A percentile compares a stretch with the other conserved stretches of the same genome.
These are phyloP conservation scores for Nectriaceae sp. DNA, from an alignment of 2,329 filamentous ascomycete species.

Conservation along the genomic window DNA sequence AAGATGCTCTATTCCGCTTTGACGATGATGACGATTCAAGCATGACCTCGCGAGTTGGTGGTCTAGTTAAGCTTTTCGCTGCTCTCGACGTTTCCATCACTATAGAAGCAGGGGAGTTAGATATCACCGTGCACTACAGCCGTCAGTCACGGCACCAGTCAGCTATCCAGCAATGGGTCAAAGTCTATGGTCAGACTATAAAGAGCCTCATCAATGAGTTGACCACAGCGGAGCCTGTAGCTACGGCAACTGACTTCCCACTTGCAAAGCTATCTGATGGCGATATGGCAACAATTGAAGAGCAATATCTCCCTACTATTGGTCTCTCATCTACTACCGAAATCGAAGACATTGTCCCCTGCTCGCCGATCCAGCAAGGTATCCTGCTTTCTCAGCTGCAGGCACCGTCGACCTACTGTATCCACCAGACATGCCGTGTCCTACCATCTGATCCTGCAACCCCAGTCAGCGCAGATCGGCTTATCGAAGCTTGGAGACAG, in stretches of 20 bases:
- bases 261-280: not conserved
- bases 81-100: not conserved
- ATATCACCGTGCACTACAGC: not conserved
- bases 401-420: conserved; percentile 4
- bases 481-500: conserved; percentile 19
- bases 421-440: conserved; percentile 2
- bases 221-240: not conserved
- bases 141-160: not conserved
- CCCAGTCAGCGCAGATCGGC: conserved; percentile 3
- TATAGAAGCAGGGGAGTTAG: conserved; percentile 10
- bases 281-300: conserved; percentile 11
- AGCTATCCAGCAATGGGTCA: not conserved
- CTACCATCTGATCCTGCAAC: conserved; percentile 9
- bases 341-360: conserved; percentile 35
- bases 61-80: not conserved
- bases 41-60: conserved; percentile 15
- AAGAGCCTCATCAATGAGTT: not conserved
- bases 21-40: conserved; percentile 15
- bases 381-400: conserved; percentile 30
- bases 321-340: conserved; percentile 5
- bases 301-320: conserved; percentile 7
- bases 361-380: conserved; percentile 34
- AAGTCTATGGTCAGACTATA: not conserved
- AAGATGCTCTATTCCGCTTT: conserved; percentile 23
- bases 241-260: not conserved